These are phyloP conservation scores for Amylocarpus encephaloides DNA, from an alignment of 2,329 filamentous ascomycete species.

Conservation along the genomic window DNA sequence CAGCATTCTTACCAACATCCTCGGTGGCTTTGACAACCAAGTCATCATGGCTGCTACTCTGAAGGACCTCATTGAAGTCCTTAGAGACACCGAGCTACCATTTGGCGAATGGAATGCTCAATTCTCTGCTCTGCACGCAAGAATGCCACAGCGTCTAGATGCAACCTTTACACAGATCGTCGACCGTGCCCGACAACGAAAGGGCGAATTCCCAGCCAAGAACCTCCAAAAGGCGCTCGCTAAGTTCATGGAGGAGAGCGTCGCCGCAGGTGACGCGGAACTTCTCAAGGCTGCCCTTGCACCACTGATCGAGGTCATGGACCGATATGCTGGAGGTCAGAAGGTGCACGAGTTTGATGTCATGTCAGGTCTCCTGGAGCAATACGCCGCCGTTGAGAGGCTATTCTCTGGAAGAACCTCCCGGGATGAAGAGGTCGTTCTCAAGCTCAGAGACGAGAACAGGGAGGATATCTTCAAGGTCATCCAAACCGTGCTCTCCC, in stretches of 20 bases:
- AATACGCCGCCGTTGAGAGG: slow-evolving; percentile 77
- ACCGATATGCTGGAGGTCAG: slow-evolving; percentile 76
- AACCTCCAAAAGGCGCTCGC: slow-evolving; percentile 74
- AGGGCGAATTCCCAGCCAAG: slow-evolving; percentile 87
- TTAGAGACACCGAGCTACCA: slow-evolving; percentile 82
- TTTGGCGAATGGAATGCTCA: slow-evolving; percentile 96
- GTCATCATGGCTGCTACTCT: slow-evolving; percentile 87
- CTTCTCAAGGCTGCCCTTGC: slow-evolving; percentile 66
- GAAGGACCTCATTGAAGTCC: slow-evolving; percentile 82
- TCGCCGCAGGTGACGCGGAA: slow-evolving; percentile 65
- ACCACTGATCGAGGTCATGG: slow-evolving; percentile 72
- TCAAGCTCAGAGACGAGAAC: slow-evolving; percentile 91
- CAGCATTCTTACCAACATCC: slow-evolving; percentile 77
- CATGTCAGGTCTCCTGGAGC: slow-evolving; percentile 70
- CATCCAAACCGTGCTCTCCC: slow-evolving; percentile 83
- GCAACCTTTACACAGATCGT: slow-evolving; percentile 75
- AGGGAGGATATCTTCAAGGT: slow-evolving; percentile 85
- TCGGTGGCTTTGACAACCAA: slow-evolving; percentile 93
- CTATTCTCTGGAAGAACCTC: slow-evolving; percentile 79
- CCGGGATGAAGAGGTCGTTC: slow-evolving; percentile 88
- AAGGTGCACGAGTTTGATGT: slow-evolving; percentile 85
- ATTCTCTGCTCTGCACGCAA: slow-evolving; percentile 91
- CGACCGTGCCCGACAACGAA: slow-evolving; percentile 71
- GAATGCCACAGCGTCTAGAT: slow-evolving; percentile 94
- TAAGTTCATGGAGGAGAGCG: slow-evolving; percentile 84